Base-by-base conservation (phyloP, 2,329 filamentous ascomycete species). In the Hymenoscyphus scutula region DNA sequence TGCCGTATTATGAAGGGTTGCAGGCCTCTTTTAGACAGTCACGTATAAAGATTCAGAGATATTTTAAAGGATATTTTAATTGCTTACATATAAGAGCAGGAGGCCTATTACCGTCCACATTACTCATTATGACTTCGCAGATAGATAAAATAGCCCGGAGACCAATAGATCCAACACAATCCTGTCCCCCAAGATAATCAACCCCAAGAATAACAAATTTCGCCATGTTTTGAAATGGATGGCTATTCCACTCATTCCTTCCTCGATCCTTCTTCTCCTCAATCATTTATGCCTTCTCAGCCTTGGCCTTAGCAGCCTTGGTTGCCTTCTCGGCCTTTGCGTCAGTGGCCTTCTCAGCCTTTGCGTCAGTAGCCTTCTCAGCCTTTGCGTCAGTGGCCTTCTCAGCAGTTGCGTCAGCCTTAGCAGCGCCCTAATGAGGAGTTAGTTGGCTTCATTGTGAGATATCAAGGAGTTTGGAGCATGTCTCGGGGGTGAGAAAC, bases 141-240 rank as follows among this genome's bases (percentile, higher is more conserved):
- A 48, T 23, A 48, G n/a, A 48, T 2, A 19, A 48, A 48, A 48
- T 17, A 23, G 10, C 19, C 41, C 4, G 19, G 41, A 48, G 41
- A 48, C 41, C 41, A 48, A 48, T 48, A 23, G 41, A 48, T 48
- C 41, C 19, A 23, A 48, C 41, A 48, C 41, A 48, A 48, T 48
- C 41, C 41, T 23, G 3, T 45, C 41, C 19, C 19, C 38, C 2
- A 48, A 25, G 41, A 48, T 25, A 48, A 25, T 48, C 41, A 23
- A 48, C 41, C 41, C 41, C 19, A 48, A 48, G 41, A 48, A 48
- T n/a, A n/a, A 48, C 41, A 48, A 48, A 48, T 48, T 48, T 25
- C 41, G n/a, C 41, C 41, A 17, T 48, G n/a, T 48, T 48, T 48
- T 10, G 19, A 5, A 23, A 23, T 48, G 41, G 41, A 48, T 48